Base-by-base conservation (phyloP, 345 rosid species). In the Capsella bursapastoris region DNA sequence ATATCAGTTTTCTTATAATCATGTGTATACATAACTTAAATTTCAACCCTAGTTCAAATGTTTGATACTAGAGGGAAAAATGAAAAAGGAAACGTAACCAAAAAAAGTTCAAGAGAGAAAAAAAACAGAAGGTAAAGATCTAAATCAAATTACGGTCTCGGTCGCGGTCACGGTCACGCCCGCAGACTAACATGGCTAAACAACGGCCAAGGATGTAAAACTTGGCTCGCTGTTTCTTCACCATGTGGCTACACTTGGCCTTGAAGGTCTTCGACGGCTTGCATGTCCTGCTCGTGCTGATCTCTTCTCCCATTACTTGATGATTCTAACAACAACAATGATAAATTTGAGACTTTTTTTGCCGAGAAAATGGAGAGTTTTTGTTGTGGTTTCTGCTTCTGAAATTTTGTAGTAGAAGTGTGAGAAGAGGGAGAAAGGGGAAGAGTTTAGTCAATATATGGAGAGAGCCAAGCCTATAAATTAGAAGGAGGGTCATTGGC, bases 121-220 rank as follows among this genome's bases (percentile, higher is more conserved):
- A 50, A 66, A 13, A 38, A 34, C 40, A 51, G 8, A 60, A 41
- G 41, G 69, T 60, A 43, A 68, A 52, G 28, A 9, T 68, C 64
- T 75, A 75, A 18, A 3, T 60, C 6, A 44, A 61, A 61, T 3
- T 45, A 44, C 57, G 64, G 64, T 68, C 65, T 10, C 84, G 58
- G 55, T 83, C 89, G 1, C 69, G 74, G 25, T 53, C 82, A 5
- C 84, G 86, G 55, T 83, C 89, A 29, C 82, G 90, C 75, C 90
- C 85, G 66, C 96, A 90, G 51, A 90, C 70, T 35, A 90, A 86
- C 88, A 90, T 84, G 15, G 93, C 89, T 31, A 90, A 80, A 83
- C 96, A 90, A 48, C 96, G 90, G 47, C 93, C 87, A 68, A 90
- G 84, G 83, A 90, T 87, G 79, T 88, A 90, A 82, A 90, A 87